phyloP scores from a whole-genome alignment of 1,284 basidiomycete genomes.

The Athelia psychrophila region DNA sequence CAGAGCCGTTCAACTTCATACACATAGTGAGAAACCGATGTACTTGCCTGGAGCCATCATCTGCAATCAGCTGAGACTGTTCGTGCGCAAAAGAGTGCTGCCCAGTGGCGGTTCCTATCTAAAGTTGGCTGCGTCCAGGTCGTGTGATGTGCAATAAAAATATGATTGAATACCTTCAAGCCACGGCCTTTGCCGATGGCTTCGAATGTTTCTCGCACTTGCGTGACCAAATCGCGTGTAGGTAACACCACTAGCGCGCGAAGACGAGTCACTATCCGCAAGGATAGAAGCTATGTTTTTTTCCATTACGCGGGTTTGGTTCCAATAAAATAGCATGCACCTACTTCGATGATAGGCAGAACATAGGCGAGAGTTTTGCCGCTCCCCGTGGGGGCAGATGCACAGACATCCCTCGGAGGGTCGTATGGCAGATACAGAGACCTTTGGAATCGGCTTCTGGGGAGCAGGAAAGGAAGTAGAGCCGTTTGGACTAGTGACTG shows the following conservation, averaged over 20 bases:
- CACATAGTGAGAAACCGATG: not conserved
- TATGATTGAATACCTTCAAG: slow-evolving; percentile 57
- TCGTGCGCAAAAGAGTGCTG: slow-evolving; percentile 86
- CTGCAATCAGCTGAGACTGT: slow-evolving; percentile 67
- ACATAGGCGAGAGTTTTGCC: slow-evolving; percentile 97
- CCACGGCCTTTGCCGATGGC: slow-evolving; percentile 82
- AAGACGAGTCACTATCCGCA: slow-evolving; percentile 76
- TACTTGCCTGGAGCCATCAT: slow-evolving; percentile 44
- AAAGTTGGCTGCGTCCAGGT: not conserved
- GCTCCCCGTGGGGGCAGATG: slow-evolving; percentile 97
- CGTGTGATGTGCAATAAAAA: not conserved
- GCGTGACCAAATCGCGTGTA: slow-evolving; percentile 91
- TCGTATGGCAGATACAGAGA: slow-evolving; percentile 72
- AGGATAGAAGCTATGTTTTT: slow-evolving; percentile 58
- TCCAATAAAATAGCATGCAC: slow-evolving; percentile 10
- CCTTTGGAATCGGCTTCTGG: slow-evolving; percentile 35
- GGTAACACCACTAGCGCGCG: slow-evolving; percentile 93
- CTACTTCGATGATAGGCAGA: slow-evolving; percentile 87
- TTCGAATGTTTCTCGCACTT: slow-evolving; percentile 93
- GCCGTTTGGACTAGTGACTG: slow-evolving; percentile 71
- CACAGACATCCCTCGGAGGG: slow-evolving; percentile 82
- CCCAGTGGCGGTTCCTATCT: slow-evolving; percentile 81
- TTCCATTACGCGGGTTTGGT: slow-evolving; percentile 2
- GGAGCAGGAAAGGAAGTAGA: slow-evolving; percentile 76
- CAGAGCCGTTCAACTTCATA: slow-evolving; percentile 2